Conservation (phyloP, 805 yeast genomes). For the Candida sonorensis region DNA sequence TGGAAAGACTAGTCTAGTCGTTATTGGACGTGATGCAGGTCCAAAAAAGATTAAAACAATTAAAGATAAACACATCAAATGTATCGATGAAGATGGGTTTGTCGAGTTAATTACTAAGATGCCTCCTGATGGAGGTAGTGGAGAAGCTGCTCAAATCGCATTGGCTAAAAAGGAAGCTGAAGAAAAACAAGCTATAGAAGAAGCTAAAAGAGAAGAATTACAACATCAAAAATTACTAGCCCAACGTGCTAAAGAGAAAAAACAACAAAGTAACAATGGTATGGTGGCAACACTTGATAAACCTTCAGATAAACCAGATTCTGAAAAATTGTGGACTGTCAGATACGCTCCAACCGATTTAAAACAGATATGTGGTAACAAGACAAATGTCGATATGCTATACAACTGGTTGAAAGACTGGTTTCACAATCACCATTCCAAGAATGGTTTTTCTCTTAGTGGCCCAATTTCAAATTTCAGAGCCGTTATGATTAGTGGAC, state of each 20-base stretch:
- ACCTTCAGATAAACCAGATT: constrained; percentile 35
- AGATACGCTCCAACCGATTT: constrained; percentile 80
- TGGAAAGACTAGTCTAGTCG: constrained; percentile 80
- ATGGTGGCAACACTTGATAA: constrained; percentile 12
- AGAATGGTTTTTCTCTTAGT: constrained; percentile 45
- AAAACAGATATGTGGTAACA: constrained; percentile 86
- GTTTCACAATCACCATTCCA: constrained; percentile 54
- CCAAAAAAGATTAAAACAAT: constrained; percentile 88
- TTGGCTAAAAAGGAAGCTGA: constrained; percentile 63
- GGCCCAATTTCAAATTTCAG: constrained; percentile 67
- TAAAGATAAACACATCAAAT: constrained; percentile 63
- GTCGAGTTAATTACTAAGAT: constrained; percentile 61
- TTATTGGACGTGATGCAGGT: constrained; percentile 93
- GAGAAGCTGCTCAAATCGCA: constrained; percentile 72
- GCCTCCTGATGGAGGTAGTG: constrained; percentile 91
- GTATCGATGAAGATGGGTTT: constrained; percentile 84
- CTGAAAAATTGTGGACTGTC: constrained; percentile 83
- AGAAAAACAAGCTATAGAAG: constrained; percentile 47
- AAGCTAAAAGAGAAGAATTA: constrained; percentile 41
- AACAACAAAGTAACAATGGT: not conserved
- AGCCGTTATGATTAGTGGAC: constrained; percentile 82
- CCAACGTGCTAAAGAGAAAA: constrained; percentile 19
- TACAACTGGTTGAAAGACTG: constrained; percentile 73
- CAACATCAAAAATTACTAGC: constrained; percentile 25
- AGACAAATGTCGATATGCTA: constrained; percentile 61